Evolutionary conservation across 2,329 filamentous ascomycete genomes (phyloP).

Genomic region (Botrytis squamosa): DNA sequence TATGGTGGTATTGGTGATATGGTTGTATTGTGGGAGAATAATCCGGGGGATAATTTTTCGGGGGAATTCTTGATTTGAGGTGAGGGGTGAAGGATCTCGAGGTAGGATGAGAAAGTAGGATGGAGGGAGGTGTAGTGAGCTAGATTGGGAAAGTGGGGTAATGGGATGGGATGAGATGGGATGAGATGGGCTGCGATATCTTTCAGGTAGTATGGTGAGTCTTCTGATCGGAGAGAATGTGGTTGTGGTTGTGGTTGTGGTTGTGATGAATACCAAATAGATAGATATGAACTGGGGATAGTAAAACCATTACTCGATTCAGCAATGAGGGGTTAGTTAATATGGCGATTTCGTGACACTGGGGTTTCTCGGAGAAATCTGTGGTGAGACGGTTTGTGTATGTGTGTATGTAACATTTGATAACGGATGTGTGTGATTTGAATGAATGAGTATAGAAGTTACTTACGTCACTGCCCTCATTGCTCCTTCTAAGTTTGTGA

Average conservation of each 20-base stretch:
- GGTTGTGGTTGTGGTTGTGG: background rate
- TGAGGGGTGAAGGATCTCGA: background rate
- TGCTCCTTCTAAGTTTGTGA: background rate
- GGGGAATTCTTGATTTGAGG: background rate
- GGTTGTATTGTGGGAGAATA: background rate
- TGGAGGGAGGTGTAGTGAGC: too few relatives aligned
- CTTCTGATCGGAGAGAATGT: background rate
- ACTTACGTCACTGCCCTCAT: background rate
- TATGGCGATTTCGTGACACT: background rate
- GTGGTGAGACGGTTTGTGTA: background rate
- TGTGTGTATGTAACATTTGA: background rate
- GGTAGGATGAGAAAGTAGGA: background rate
- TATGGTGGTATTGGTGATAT: background rate
- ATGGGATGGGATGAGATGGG: rapidly evolving
- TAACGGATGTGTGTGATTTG: background rate
- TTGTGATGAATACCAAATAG: background rate
- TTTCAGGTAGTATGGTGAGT: background rate
- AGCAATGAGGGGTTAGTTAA: background rate
- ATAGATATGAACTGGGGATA: background rate
- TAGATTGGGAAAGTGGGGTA: background rate
- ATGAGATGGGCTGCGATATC: background rate
- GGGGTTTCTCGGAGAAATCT: too few relatives aligned
- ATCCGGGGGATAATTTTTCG: too few relatives aligned
- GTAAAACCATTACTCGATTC: background rate
- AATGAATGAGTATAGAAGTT: background rate